Percentiles rank a stretch among this genome's conserved stretches.
These are phyloP conservation scores for Pseudocercospora ulei DNA, from an alignment of 2,329 filamentous ascomycete species.

Conservation along the genomic window DNA sequence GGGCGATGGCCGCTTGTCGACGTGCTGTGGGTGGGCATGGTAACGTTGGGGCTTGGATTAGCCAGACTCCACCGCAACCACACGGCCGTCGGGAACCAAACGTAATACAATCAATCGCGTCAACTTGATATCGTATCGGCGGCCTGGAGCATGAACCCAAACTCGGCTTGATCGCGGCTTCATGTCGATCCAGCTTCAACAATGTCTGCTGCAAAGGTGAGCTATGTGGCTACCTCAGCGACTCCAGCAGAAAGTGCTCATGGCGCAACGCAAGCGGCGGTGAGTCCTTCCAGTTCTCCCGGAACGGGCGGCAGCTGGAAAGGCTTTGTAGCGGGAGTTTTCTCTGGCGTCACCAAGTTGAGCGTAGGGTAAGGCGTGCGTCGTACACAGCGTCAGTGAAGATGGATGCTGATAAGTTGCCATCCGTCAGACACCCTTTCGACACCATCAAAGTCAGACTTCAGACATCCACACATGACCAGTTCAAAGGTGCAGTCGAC, in stretches of 20 bases:
- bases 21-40: no score
- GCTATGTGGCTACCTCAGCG: slow-evolving; percentile 21
- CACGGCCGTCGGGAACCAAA: no score
- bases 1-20: slow-evolving; percentile 10
- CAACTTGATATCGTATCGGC: no score
- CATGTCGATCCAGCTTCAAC: slow-evolving; percentile 61
- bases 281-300: slow-evolving; percentile 8
- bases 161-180: no score
- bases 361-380: slow-evolving; percentile 51
- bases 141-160: no score
- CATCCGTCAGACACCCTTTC: slow-evolving; percentile 56
- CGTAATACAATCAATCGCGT: no score
- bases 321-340: slow-evolving; percentile 95
- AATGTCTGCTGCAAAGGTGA: slow-evolving; percentile 39
- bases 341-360: slow-evolving; percentile 85
- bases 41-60: no score
- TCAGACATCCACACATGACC: slow-evolving; percentile 67
- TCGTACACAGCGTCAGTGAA: not conserved
- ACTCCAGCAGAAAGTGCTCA: slow-evolving; percentile 16
- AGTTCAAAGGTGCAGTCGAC: slow-evolving; percentile 77
- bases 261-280: slow-evolving; percentile 18
- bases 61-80: no score
- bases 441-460: slow-evolving; percentile 95
- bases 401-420: not conserved
- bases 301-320: slow-evolving; percentile 56